Evolutionary conservation across 768 basidiomycete genomes (phyloP).

Genomic region (Leccinum sublutescens): DNA sequence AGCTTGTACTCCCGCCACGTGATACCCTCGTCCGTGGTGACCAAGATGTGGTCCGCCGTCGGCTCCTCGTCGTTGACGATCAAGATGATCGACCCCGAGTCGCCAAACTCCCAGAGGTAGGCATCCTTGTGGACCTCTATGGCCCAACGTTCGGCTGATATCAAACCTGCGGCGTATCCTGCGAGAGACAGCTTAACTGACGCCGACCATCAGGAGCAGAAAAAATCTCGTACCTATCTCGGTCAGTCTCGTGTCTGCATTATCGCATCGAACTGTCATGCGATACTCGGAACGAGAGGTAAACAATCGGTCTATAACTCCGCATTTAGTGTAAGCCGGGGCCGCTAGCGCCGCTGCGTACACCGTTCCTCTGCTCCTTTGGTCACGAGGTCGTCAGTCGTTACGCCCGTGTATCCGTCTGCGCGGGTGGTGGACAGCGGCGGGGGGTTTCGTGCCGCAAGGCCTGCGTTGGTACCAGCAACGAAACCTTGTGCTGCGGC

Average conservation of each 20-base stretch:
- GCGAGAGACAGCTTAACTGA: conserved; percentile 2
- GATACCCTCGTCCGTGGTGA: conserved; percentile 85
- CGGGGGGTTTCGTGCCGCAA: conserved; percentile 53
- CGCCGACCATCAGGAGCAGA: neutral
- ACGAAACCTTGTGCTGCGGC: conserved; percentile 84
- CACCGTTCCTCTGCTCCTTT: conserved; percentile 93
- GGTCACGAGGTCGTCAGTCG: conserved; percentile 87
- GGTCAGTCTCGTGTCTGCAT: conserved; percentile 82
- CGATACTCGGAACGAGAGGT: conserved; percentile 90
- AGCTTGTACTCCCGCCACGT: conserved; percentile 90
- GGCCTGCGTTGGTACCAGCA: conserved; percentile 86
- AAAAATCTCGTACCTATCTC: conserved; percentile 52
- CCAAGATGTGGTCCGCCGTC: conserved; percentile 77
- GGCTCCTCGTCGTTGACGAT: conserved; percentile 95
- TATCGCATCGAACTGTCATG: conserved; percentile 84
- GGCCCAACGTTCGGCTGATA: conserved; percentile 45
- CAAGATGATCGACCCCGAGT: conserved; percentile 90
- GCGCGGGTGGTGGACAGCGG: conserved; percentile 77
- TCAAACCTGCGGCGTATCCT: conserved; percentile 43
- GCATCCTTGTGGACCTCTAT: conserved; percentile 95
- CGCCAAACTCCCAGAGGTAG: conserved; percentile 96
- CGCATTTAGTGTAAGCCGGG: neutral
- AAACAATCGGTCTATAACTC: conserved; percentile 80
- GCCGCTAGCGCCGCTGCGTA: conserved; percentile 30
- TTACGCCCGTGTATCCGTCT: conserved; percentile 84